phyloP scores from a whole-genome alignment of 331 rosid genomes.

The Rosa hybrid region DNA sequence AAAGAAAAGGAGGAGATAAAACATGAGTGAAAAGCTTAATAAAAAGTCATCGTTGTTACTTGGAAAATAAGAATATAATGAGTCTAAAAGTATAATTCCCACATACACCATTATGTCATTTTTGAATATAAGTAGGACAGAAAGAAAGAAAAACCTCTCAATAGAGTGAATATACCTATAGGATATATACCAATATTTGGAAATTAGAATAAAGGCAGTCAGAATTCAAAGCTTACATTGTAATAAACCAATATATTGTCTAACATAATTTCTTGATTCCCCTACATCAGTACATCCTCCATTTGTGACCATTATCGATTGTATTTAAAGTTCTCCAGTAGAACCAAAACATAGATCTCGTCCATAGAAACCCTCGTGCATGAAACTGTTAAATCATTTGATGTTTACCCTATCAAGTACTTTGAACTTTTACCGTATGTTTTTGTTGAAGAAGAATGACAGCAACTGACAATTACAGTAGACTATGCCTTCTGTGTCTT shows the following conservation, averaged over 20 bases:
- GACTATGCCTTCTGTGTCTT: no score
- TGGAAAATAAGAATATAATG: conserved; percentile 22
- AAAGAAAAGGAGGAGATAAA: conserved; percentile 12
- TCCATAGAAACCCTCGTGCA: no score
- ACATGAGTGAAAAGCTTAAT: conserved; percentile 23
- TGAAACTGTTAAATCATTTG: no score
- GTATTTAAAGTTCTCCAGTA: not conserved
- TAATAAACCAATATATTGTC: not conserved
- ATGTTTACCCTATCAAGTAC: no score
- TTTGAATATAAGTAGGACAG: not conserved
- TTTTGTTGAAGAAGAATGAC: no score
- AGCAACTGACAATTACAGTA: no score
- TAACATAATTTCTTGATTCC: not conserved
- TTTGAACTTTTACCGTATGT: no score
- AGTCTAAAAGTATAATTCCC: conserved; percentile 30
- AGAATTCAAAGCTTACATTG: not conserved
- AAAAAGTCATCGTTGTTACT: conserved; percentile 35
- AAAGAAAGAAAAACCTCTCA: no score
- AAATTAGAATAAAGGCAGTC: not conserved
- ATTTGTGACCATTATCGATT: not conserved
- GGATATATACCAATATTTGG: no score
- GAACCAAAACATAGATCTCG: not conserved
- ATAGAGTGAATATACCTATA: no score
- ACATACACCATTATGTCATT: conserved; percentile 33
- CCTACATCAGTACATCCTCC: not conserved